Evolutionary conservation across 2,329 filamentous ascomycete genomes (phyloP).

Genomic region (Stromatinia cepivora): DNA sequence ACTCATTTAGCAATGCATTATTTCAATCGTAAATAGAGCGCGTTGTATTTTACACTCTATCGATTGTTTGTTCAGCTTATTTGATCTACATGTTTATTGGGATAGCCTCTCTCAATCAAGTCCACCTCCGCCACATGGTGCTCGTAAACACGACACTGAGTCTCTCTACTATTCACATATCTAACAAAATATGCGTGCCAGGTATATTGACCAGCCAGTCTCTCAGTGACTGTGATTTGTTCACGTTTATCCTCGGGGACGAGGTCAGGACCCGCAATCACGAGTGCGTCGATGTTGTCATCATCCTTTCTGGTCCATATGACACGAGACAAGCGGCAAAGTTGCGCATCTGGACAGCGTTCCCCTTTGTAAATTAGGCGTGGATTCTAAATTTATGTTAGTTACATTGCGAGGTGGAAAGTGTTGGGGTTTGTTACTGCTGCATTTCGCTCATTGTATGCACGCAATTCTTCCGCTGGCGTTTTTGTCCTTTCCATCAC

Average conservation of each 20-base stretch:
- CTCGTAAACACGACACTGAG: background rate
- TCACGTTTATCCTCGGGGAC: background rate
- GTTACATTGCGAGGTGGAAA: background rate
- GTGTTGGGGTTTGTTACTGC: background rate
- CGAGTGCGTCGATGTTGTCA: background rate
- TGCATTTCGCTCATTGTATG: background rate
- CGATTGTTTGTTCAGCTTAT: background rate
- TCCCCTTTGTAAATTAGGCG: background rate
- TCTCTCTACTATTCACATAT: background rate
- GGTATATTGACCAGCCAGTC: background rate
- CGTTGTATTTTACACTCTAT: background rate
- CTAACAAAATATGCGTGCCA: constrained; percentile 1
- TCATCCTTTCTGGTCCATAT: background rate
- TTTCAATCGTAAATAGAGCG: background rate
- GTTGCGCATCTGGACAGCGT: background rate
- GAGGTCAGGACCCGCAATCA: background rate
- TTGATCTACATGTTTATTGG: background rate
- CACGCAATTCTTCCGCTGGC: background rate
- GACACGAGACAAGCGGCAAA: background rate
- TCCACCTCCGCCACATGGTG: background rate
- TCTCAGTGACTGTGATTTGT: background rate
- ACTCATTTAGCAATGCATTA: background rate
- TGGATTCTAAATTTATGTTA: background rate
- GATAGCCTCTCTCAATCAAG: background rate
- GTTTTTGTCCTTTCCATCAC: background rate